Conservation (phyloP, 805 yeast species). For the Suhomyces canberraensis region DNA sequence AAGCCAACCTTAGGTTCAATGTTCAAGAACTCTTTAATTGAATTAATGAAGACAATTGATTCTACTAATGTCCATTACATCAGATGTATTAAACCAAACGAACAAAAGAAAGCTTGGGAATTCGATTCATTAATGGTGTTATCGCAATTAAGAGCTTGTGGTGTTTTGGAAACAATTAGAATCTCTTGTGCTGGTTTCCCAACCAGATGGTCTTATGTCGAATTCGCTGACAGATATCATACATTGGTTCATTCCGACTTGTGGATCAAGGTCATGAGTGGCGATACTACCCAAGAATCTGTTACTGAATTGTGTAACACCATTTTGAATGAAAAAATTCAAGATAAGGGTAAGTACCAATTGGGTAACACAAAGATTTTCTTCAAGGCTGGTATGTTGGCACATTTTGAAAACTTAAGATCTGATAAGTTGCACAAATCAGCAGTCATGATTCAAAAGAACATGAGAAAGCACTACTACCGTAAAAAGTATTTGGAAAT, state of each 20-base stretch:
- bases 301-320: slow-evolving; percentile 64
- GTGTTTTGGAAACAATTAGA: slow-evolving; percentile 94
- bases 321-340: slow-evolving; percentile 62
- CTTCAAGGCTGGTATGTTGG: slow-evolving; percentile 95
- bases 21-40: slow-evolving; percentile 88
- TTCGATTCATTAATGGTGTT: slow-evolving; percentile 94
- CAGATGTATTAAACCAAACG: slow-evolving; percentile 96
- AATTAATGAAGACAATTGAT: slow-evolving; percentile 87
- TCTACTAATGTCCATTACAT: slow-evolving; percentile 95
- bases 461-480: slow-evolving; percentile 61
- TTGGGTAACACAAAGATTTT: slow-evolving; percentile 91
- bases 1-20: slow-evolving; percentile 95
- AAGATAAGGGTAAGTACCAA: slow-evolving; percentile 71
- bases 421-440: slow-evolving; percentile 72
- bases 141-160: slow-evolving; percentile 95
- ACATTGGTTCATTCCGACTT: slow-evolving; percentile 70
- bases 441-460: slow-evolving; percentile 83
- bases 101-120: slow-evolving; percentile 90
- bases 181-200: slow-evolving; percentile 99
- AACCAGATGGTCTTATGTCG: slow-evolving; percentile 90
- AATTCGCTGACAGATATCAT: slow-evolving; percentile 86
- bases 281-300: slow-evolving; percentile 49
- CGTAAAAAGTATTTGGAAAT: slow-evolving; percentile 59
- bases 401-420: slow-evolving; percentile 82
- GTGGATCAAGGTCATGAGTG: slow-evolving; percentile 60